These are phyloP conservation scores for Arthroderma sp. DNA, from an alignment of 2,329 filamentous ascomycete genomes.

Conservation along the genomic window DNA sequence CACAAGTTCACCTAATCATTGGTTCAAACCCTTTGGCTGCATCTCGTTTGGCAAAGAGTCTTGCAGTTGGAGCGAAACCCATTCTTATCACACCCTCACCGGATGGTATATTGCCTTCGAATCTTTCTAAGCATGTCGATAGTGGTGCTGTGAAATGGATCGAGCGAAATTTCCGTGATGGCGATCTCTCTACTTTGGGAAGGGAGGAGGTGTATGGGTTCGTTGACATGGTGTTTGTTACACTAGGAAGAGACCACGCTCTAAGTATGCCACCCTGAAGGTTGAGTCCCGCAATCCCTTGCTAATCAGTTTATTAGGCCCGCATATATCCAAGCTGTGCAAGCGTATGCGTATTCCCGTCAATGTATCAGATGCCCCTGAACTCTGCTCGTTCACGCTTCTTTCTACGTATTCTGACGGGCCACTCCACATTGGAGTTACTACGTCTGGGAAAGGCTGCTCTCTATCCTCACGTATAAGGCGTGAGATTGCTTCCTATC, in stretches of 20 bases:
- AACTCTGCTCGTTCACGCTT: constrained; percentile 78
- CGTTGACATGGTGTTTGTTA: constrained; percentile 90
- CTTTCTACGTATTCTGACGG: constrained; percentile 83
- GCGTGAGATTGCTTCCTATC: constrained; percentile 67
- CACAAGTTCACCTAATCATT: constrained; percentile 62
- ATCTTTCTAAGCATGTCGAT: constrained; percentile 31
- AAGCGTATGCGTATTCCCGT: constrained; percentile 71
- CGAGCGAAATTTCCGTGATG: constrained; percentile 47
- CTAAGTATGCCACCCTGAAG: constrained; percentile 27
- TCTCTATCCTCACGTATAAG: constrained; percentile 83
- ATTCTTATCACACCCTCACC: constrained; percentile 61
- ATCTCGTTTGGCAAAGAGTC: constrained; percentile 63
- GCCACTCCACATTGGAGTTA: constrained; percentile 86
- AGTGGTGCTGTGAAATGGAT: constrained; percentile 31
- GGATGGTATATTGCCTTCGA: constrained; percentile 45
- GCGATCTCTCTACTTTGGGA: constrained; percentile 63
- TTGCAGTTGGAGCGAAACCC: constrained; percentile 69
- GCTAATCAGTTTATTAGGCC: constrained; percentile 29
- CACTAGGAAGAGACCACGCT: constrained; percentile 39
- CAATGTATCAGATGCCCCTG: constrained; percentile 79
- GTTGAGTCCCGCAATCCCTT: constrained; percentile 18
- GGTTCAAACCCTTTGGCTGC: constrained; percentile 81
- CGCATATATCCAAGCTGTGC: constrained; percentile 62
- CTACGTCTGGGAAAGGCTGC: constrained; percentile 87
- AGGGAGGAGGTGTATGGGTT: constrained; percentile 61